Conservation (phyloP, 1,284 basidiomycete genomes). For the Mycena sp. region DNA sequence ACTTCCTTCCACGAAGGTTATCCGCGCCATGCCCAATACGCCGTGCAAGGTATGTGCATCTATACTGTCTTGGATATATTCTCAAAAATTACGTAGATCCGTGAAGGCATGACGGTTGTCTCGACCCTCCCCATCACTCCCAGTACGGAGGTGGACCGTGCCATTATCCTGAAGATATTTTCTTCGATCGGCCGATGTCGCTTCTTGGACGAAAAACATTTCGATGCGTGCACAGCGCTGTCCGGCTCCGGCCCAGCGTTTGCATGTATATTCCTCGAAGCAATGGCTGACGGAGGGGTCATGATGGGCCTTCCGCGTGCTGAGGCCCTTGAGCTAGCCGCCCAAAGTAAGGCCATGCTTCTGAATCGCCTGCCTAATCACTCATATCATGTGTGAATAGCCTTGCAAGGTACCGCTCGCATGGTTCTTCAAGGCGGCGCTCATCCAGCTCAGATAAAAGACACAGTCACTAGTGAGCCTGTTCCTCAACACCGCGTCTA, state of each 20-base stretch:
- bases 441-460: slow-evolving; percentile 97
- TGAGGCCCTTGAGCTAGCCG: slow-evolving; percentile 94
- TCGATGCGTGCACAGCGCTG: slow-evolving; percentile 97
- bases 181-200: slow-evolving; percentile 94
- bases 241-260: slow-evolving; percentile 98
- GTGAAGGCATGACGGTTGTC: slow-evolving; percentile 96
- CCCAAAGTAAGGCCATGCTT: too few relatives aligned
- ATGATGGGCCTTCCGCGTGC: slow-evolving; percentile 99
- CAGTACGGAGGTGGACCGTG: slow-evolving; percentile 66
- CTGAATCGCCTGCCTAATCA: too few relatives aligned
- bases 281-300: slow-evolving; percentile 98
- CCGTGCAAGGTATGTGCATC: slow-evolving; percentile 83
- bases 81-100: slow-evolving; percentile 75
- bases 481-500: slow-evolving; percentile 34
- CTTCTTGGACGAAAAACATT: slow-evolving; percentile 96
- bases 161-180: slow-evolving; percentile 93
- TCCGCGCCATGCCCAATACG: slow-evolving; percentile 99
- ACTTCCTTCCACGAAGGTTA: slow-evolving; percentile 80
- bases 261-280: slow-evolving; percentile 96
- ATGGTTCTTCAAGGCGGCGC: slow-evolving; percentile 91
- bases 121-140: slow-evolving; percentile 69
- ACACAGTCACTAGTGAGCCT: slow-evolving; percentile 92
- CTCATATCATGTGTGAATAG: slow-evolving; percentile 51
- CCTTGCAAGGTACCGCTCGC: slow-evolving; percentile 95
- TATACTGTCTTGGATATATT: too few relatives aligned